A percentile compares a stretch with the other conserved stretches of the same genome.
Evolutionary conservation across 2,329 filamentous ascomycete genomes (phyloP).

Genomic region (Exophiala sideris): DNA sequence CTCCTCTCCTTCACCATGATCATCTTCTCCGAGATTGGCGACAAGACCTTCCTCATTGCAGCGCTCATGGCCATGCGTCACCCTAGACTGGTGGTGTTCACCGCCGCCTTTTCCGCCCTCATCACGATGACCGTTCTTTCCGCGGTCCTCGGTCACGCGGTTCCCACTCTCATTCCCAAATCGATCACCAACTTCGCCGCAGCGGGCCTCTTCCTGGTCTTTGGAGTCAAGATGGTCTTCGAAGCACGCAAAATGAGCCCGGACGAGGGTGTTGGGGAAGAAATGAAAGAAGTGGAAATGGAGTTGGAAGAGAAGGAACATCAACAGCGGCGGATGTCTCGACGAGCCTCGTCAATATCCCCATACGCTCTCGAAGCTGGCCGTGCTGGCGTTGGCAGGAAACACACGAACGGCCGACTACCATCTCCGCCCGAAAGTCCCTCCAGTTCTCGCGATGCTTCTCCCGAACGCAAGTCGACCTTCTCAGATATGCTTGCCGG

Average conservation of each 20-base stretch:
- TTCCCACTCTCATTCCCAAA: constrained; percentile 85
- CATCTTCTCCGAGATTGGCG: constrained; percentile 89
- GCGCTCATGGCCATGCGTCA: constrained; percentile 99
- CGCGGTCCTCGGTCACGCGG: constrained; percentile 84
- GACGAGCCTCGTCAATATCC: constrained; percentile 59
- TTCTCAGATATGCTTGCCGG: constrained; percentile 55
- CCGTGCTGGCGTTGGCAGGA: constrained; percentile 58
- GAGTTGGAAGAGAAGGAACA: constrained; percentile 93
- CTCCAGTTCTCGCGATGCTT: constrained; percentile 63
- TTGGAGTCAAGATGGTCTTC: constrained; percentile 76
- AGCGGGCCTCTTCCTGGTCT: constrained; percentile 79
- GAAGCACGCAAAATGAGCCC: constrained; percentile 88
- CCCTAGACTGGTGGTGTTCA: constrained; percentile 86
- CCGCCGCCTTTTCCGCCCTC: constrained; percentile 86
- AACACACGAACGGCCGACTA: constrained; percentile 70
- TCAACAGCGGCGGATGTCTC: constrained; percentile 62
- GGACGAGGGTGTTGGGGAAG: constrained; percentile 87
- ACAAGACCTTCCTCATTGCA: constrained; percentile 97
- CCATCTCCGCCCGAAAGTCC: constrained; percentile 77
- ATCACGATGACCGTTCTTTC: constrained; percentile 94
- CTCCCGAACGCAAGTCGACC: constrained; percentile 45
- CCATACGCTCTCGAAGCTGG: constrained; percentile 80
- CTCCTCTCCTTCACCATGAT: constrained; percentile 96
- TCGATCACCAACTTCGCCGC: constrained; percentile 86
- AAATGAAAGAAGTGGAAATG: constrained; percentile 95